phyloP scores from a whole-genome alignment of 2,329 filamentous ascomycete species.

The Sporothrix euskadiensis region DNA sequence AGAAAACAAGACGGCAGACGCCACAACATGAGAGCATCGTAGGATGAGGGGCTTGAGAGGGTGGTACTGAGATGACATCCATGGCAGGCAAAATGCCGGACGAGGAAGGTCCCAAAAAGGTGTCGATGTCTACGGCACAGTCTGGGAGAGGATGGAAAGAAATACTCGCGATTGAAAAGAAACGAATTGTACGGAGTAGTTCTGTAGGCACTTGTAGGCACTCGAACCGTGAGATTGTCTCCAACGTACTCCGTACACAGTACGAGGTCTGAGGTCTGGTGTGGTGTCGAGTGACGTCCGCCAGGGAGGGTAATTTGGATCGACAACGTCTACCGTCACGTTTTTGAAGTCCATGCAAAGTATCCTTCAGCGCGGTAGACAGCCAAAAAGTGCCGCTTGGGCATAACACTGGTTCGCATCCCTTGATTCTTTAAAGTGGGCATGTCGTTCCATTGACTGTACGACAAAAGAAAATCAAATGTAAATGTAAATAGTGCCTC shows the following conservation, averaged over 20 bases:
- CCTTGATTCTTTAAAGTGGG: neutral
- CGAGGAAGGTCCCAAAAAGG: constrained; percentile 2
- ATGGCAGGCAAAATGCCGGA: constrained; percentile 15
- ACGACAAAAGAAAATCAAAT: neutral
- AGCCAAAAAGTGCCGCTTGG: neutral
- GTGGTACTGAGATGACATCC: neutral
- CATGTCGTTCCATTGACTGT: neutral
- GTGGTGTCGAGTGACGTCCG: neutral
- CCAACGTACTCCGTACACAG: neutral
- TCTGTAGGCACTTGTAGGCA: neutral
- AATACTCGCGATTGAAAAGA: neutral
- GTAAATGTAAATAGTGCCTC: neutral
- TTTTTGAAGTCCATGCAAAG: neutral
- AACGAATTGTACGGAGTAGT: too few species aligned
- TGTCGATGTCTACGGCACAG: constrained; percentile 8
- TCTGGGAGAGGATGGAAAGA: neutral
- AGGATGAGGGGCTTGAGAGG: neutral
- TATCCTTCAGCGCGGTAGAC: neutral
- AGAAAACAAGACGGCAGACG: neutral
- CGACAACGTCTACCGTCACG: neutral
- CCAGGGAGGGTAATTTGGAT: constrained; percentile 17
- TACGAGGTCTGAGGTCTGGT: neutral
- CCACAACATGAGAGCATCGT: too few species aligned
- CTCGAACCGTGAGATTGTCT: neutral
- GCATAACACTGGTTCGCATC: neutral